Evolutionary conservation across 345 rosid genomes (phyloP).

Genomic region (Gossypium bickii): DNA sequence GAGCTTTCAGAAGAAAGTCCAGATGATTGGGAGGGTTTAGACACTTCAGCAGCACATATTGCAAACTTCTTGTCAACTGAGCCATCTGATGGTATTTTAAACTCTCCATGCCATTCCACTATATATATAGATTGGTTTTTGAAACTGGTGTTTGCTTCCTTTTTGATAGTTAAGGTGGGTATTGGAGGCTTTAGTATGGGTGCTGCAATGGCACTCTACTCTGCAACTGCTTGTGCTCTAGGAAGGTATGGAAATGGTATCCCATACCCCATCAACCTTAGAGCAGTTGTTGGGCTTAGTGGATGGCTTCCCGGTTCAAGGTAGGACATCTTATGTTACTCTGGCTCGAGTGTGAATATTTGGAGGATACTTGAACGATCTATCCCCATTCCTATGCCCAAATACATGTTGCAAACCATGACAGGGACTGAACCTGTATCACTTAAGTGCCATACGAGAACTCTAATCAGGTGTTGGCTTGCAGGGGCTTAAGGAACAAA

Average conservation of each 20-base stretch:
- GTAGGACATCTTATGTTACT: slow-evolving; percentile 31
- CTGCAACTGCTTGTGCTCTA: slow-evolving; percentile 70
- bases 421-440: no score
- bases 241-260: slow-evolving; percentile 70
- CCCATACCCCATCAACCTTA: slow-evolving; percentile 57
- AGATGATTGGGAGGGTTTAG: slow-evolving; percentile 84
- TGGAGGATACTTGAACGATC: no score
- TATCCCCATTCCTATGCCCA: no score
- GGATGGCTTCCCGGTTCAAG: slow-evolving; percentile 95
- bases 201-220: slow-evolving; percentile 78
- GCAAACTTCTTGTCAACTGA: slow-evolving; percentile 86
- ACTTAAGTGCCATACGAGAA: no score
- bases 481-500: slow-evolving; percentile 51
- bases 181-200: slow-evolving; percentile 99
- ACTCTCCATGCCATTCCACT: background rate
- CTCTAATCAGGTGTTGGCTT: background rate
- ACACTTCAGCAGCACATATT: slow-evolving; percentile 90
- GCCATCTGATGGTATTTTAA: slow-evolving; percentile 70
- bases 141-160: background rate
- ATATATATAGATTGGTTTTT: background rate
- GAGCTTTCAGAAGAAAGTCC: slow-evolving; percentile 81
- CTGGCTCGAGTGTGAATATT: background rate
- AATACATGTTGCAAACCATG: no score
- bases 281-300: slow-evolving; percentile 55
- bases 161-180: slow-evolving; percentile 67